Evolutionary conservation across 2,329 filamentous ascomycete genomes (phyloP).

Genomic region (Phaeosphaeriaceae sp.): DNA sequence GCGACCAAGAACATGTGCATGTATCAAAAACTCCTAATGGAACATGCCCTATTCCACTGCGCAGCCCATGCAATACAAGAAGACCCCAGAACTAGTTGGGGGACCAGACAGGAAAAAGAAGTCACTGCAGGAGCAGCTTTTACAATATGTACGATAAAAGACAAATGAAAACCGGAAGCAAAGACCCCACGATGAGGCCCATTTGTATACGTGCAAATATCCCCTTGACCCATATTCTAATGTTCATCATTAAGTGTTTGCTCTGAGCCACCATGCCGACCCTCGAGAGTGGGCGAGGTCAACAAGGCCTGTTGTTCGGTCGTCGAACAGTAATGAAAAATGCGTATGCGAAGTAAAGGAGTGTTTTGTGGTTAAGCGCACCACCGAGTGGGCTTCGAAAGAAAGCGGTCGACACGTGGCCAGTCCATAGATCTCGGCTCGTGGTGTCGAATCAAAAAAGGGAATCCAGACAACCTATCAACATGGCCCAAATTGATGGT

Average conservation of each 20-base stretch:
- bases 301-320: conserved; percentile 17
- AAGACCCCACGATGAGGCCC: conserved; percentile 30
- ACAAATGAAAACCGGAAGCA: conserved; percentile 39
- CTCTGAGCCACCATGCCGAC: conserved; percentile 23
- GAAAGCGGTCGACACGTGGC: conserved; percentile 28
- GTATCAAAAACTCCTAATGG: conserved; percentile 43
- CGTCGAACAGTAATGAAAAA: conserved; percentile 19
- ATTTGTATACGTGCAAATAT: conserved; percentile 46
- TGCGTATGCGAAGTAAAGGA: conserved; percentile 39
- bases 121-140: conserved; percentile 39
- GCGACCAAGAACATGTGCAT: conserved; percentile 43
- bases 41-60: conserved; percentile 36
- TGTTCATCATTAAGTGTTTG: conserved; percentile 47
- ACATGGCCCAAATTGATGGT: conserved; percentile 49
- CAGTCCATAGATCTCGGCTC: conserved; percentile 42
- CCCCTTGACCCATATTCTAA: conserved; percentile 42
- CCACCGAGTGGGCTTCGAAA: conserved; percentile 29
- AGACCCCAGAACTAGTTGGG: conserved; percentile 43
- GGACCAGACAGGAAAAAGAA: conserved; percentile 38
- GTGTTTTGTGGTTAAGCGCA: conserved; percentile 30
- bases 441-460: conserved; percentile 39
- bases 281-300: conserved; percentile 32
- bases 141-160: conserved; percentile 49
- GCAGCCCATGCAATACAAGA: conserved; percentile 48
- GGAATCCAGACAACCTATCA: conserved; percentile 45